Evolutionary conservation across 2,329 filamentous ascomycete genomes (phyloP).

Genomic region (Ceratocystis albifundus): DNA sequence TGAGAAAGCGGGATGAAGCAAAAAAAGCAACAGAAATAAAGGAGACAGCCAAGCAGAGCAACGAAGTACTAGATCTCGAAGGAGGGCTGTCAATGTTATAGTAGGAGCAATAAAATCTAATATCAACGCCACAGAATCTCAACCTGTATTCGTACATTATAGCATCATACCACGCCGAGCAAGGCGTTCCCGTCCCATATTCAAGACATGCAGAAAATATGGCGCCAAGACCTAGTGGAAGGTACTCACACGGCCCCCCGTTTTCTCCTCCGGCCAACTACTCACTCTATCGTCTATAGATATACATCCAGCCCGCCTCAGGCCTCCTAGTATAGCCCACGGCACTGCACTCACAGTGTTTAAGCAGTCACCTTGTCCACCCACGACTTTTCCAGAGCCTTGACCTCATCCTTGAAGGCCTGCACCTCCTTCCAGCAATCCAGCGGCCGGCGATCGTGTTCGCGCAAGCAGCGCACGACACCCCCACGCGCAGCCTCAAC

Average conservation of each 20-base stretch:
- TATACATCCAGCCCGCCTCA: not conserved
- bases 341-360: not conserved
- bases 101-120: not conserved
- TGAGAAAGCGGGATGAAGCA: conserved; percentile 33
- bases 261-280: not conserved
- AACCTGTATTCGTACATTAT: conserved; percentile 13
- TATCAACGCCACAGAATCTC: conserved; percentile 2
- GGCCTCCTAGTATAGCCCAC: not conserved
- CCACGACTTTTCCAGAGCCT: conserved; percentile 73
- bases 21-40: conserved; percentile 24
- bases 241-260: not conserved
- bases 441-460: conserved; percentile 75
- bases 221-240: not conserved
- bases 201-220: not conserved
- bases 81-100: not conserved
- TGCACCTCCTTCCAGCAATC: conserved; percentile 94
- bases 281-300: conserved; percentile 6
- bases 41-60: not conserved
- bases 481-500: conserved; percentile 65
- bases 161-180: not conserved
- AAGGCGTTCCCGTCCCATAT: not conserved
- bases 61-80: not conserved
- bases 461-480: conserved; percentile 67
- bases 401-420: conserved; percentile 78
- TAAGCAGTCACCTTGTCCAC: conserved; percentile 58